Conservation (phyloP, 805 yeast genomes). For the Candida bentonensis region DNA sequence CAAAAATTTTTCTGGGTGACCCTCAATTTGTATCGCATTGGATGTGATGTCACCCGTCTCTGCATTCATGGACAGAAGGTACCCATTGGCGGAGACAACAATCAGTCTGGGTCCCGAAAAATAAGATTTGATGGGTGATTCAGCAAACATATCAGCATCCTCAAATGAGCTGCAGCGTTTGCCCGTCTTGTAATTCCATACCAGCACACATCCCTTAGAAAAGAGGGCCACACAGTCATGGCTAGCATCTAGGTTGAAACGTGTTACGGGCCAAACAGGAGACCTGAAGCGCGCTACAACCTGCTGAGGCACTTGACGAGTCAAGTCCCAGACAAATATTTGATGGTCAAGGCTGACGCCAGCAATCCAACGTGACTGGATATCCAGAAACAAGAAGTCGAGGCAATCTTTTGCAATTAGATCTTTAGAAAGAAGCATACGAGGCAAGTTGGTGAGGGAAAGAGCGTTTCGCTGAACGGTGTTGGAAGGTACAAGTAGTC, state of each 20-base stretch:
- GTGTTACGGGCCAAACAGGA: conserved; percentile 46
- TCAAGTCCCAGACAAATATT: conserved; percentile 47
- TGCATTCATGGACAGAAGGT: conserved; percentile 3
- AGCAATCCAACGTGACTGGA: conserved; percentile 27
- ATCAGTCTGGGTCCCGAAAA: conserved; percentile 4
- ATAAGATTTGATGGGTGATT: conserved; percentile 2
- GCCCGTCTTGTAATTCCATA: conserved; percentile 4
- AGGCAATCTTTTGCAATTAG: conserved; percentile 40
- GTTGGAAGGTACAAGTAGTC: conserved; percentile 20
- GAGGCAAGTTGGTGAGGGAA: conserved; percentile 10
- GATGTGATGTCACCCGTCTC: conserved; percentile 1
- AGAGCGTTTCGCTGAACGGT: conserved; percentile 8
- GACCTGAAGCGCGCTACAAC: conserved; percentile 4
- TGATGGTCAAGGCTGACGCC: conserved; percentile 65
- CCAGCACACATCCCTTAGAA: conserved; percentile 3
- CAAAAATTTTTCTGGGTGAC: conserved; percentile 3
- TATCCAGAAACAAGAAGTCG: conserved; percentile 42
- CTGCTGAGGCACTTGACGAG: conserved; percentile 1
- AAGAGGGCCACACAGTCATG: conserved; percentile 5
- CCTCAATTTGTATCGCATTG: not conserved
- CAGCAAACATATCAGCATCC: not conserved
- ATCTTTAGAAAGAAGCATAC: conserved; percentile 24
- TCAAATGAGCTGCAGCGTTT: conserved; percentile 2
- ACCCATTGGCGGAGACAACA: conserved; percentile 4
- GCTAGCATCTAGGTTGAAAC: conserved; percentile 23